A percentile compares a stretch with the other conserved stretches of the same genome.
Conservation (phyloP, 495 filamentous ascomycete genomes). For the Sphaerosporella brunnea region DNA sequence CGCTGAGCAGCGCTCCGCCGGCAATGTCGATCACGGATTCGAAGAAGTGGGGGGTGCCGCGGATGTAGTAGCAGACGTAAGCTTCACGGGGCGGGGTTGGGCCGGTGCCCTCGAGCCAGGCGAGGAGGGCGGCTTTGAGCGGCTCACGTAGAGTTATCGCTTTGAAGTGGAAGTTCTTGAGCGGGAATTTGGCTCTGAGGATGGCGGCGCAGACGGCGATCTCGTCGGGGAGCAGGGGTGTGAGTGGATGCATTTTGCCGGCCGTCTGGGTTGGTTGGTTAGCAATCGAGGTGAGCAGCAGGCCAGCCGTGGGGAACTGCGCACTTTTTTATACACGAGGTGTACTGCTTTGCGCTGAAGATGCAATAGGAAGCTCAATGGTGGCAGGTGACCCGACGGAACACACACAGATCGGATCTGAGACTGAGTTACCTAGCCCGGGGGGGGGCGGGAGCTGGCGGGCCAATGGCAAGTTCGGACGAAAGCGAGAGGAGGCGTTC, state of each 20-base stretch:
- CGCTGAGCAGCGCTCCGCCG: slow-evolving; percentile 36
- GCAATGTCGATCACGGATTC: slow-evolving; percentile 46
- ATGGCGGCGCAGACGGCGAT: slow-evolving; percentile 32
- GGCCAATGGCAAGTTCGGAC: slow-evolving; percentile 1
- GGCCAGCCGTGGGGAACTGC: neutral
- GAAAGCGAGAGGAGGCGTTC: too few relatives aligned
- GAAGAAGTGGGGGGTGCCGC: slow-evolving; percentile 47
- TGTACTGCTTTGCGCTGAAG: neutral
- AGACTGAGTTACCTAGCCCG: neutral
- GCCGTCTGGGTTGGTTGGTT: neutral
- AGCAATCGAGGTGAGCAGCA: neutral
- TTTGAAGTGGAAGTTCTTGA: slow-evolving; percentile 38
- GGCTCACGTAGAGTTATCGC: slow-evolving; percentile 48
- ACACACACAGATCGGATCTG: neutral
- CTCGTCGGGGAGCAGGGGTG: slow-evolving; percentile 41
- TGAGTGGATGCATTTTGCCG: slow-evolving; percentile 35
- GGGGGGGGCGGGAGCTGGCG: neutral
- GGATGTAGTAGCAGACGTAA: slow-evolving; percentile 44
- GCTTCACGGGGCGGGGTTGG: slow-evolving; percentile 26
- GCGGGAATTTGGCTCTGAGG: slow-evolving; percentile 35
- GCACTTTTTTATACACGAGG: neutral
- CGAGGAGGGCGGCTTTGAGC: slow-evolving; percentile 38
- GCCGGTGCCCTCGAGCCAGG: slow-evolving; percentile 33
- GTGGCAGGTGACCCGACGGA: neutral
- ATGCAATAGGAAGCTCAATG: neutral